Percentiles rank a stretch among this genome's conserved stretches.
These are phyloP conservation scores for Leccinum sublutescens DNA, from an alignment of 768 basidiomycete genomes.

Conservation along the genomic window DNA sequence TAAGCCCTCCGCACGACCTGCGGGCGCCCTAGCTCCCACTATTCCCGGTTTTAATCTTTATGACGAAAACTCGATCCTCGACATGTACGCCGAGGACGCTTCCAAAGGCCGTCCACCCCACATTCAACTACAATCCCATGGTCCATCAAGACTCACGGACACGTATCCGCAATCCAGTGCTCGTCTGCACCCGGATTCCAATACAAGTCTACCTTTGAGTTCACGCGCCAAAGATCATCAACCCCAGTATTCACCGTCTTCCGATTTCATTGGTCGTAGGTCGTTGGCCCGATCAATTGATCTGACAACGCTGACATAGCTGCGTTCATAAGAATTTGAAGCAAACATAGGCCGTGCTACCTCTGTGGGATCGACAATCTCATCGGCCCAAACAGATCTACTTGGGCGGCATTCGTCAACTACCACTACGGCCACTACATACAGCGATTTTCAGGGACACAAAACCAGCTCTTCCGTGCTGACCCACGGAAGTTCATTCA, in stretches of 20 bases:
- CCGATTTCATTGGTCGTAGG: conserved; percentile 26
- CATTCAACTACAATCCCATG: conserved; percentile 19
- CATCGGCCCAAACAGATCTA: conserved; percentile 25
- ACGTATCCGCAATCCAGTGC: conserved; percentile 8
- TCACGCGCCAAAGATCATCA: conserved; percentile 22
- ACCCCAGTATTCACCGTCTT: conserved; percentile 17
- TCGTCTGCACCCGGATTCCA: conserved; percentile 17
- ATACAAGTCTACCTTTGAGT: conserved; percentile 4
- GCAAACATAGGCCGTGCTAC: conserved; percentile 25
- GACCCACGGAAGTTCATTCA: conserved; percentile 14
- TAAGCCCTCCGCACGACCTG: conserved; percentile 27
- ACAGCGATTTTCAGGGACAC: conserved; percentile 16
- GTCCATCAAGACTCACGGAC: conserved; percentile 23
- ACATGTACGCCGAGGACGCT: conserved; percentile 24
- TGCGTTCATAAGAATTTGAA: conserved; percentile 16
- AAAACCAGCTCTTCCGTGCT: conserved; percentile 19
- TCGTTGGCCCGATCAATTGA: not conserved
- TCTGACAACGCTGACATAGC: conserved; percentile 2
- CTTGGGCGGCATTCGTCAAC: conserved; percentile 27
- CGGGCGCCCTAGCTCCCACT: conserved; percentile 28
- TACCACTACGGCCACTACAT: conserved; percentile 26
- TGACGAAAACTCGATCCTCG: conserved; percentile 25
- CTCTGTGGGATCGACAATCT: conserved; percentile 29
- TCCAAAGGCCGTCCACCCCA: conserved; percentile 16
- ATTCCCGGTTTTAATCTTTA: conserved; percentile 26